A percentile compares a stretch with the other conserved stretches of the same genome.
phyloP scores from a whole-genome alignment of 768 basidiomycete species.

The Auricularia auricula-judae region DNA sequence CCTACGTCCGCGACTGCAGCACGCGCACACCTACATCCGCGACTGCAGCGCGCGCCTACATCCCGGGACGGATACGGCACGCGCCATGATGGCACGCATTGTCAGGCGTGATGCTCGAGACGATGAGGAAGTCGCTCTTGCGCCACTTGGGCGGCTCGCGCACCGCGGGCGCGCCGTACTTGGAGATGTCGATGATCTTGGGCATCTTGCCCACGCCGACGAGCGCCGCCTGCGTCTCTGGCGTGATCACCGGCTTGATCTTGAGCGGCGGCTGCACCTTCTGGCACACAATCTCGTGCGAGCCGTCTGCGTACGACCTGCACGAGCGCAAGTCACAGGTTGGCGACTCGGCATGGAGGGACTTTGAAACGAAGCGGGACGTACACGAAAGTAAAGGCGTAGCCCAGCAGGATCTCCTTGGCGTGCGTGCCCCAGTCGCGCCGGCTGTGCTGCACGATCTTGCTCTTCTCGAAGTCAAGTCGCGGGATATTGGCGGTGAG shows the following conservation, averaged over 20 bases:
- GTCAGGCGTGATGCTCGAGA: background rate
- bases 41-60: background rate
- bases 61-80: background rate
- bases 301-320: background rate
- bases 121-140: background rate
- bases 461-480: constrained; percentile 1
- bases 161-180: background rate
- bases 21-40: no score
- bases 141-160: background rate
- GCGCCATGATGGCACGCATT: background rate
- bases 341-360: background rate
- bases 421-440: constrained; percentile 1
- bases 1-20: no score
- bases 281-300: background rate
- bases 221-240: background rate
- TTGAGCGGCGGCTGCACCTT: background rate
- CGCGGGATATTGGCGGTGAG: background rate
- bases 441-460: background rate
- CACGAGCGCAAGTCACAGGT: background rate
- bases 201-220: background rate
- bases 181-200: background rate
- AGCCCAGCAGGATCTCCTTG: background rate
- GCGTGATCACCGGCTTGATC: background rate
- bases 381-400: background rate
- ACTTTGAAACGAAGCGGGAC: background rate